Conservation (phyloP, 257 asterid genomes). For the Cordia subcordata region DNA sequence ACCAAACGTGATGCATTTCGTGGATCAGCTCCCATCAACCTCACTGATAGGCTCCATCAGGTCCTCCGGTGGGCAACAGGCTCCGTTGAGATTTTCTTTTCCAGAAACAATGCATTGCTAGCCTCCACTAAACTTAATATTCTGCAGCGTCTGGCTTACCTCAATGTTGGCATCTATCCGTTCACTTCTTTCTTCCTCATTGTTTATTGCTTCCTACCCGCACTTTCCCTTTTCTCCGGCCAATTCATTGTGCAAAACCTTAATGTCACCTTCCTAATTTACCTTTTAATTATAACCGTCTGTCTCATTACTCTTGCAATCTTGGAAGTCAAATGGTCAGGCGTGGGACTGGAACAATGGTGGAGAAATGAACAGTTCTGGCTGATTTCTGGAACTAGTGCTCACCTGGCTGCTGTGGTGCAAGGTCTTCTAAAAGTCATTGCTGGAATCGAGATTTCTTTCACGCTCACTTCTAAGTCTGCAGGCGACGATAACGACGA, state of each 20-base stretch:
- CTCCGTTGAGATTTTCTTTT: constrained; percentile 43
- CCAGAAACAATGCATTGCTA: constrained; percentile 29
- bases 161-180: constrained; percentile 37
- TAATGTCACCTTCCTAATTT: constrained; percentile 26
- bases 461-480: constrained; percentile 38
- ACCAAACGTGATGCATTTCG: constrained; percentile 44
- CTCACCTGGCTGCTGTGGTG: constrained; percentile 37
- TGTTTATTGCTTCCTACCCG: constrained; percentile 41
- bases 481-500: constrained; percentile 32
- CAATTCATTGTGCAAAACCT: constrained; percentile 35
- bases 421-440: constrained; percentile 41
- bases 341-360: constrained; percentile 36
- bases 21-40: constrained; percentile 42
- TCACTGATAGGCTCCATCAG: constrained; percentile 41
- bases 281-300: constrained; percentile 26
- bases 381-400: constrained; percentile 42
- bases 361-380: constrained; percentile 43
- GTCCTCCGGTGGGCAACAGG: constrained; percentile 45
- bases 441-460: constrained; percentile 39
- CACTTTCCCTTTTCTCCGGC: constrained; percentile 38
- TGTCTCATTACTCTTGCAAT: constrained; percentile 28
- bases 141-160: constrained; percentile 39
- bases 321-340: constrained; percentile 40
- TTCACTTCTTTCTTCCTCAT: constrained; percentile 38
- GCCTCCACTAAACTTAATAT: constrained; percentile 20